Base-by-base conservation (phyloP, 2,329 filamentous ascomycete species). In the Sporothrix brunneoviolacea region DNA sequence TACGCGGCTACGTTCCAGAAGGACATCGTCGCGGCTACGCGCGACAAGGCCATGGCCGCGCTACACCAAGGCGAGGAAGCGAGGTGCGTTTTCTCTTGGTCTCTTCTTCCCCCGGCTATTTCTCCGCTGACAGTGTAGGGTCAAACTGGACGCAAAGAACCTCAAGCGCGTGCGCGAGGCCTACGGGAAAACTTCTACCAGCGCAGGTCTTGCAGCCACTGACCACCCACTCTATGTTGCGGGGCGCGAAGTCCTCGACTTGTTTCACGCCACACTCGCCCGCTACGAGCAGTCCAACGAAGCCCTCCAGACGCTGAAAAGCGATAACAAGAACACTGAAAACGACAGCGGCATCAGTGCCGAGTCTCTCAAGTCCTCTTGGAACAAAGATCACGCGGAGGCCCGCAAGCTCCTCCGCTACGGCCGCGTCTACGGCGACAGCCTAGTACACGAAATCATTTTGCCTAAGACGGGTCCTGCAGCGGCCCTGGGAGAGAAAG, bases 401-500 rank as follows among this genome's bases (percentile, higher is more conserved):
- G 52, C 53, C 9, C 52, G 39, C 36, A 54, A 52, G 50, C 51
- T 58, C 15, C 39, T 59, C 1, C 13, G n/a, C 3, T 59, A 55
- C 38, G 57, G 57, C n/a, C 54, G 55, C 3, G 33, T 44, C 4
- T 59, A 58, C 50, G 57, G 56, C 35, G 57, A 57, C 16, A 47
- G 52, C 4, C 43, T 59, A 9, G 53, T 55, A 28, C 54, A 51
- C 30, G 49, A 53, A 18, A 56, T 57, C 8, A 49, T 59, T 10
- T 51, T 57, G 10, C 57, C 57, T 2, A 30, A 21, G 21, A 24
- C 15, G 4, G 5, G n/a, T 22, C n/a, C 19, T 2, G 5, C 27
- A 3, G 28, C 13, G 5, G 10, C 8, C 8, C n/a, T 15, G 1
- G 19, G 9, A 5, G 19, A 21, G 18, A 13, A 9, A 22, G 15